These are phyloP conservation scores for Gaeumannomyces tritici DNA, from an alignment of 2,329 filamentous ascomycete genomes.

Conservation along the genomic window DNA sequence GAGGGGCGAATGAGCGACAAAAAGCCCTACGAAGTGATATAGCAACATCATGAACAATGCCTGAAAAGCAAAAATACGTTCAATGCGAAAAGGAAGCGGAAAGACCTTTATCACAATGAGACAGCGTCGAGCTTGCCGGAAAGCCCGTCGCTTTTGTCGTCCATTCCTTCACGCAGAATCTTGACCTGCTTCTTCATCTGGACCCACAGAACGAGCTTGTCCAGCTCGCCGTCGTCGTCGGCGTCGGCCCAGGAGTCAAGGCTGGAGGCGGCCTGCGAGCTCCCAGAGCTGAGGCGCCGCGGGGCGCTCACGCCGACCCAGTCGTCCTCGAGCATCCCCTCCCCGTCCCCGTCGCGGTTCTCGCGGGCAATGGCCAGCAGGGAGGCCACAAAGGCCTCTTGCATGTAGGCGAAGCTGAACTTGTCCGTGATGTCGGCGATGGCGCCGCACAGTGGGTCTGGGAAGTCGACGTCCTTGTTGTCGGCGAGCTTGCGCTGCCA, in stretches of 20 bases:
- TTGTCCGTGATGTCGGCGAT: slow-evolving; percentile 52
- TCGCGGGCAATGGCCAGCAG: slow-evolving; percentile 46
- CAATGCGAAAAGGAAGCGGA: neutral
- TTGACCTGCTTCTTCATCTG: slow-evolving; percentile 55
- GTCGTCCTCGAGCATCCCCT: slow-evolving; percentile 10
- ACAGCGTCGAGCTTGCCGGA: neutral
- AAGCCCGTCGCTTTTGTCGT: slow-evolving; percentile 9
- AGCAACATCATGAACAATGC: neutral
- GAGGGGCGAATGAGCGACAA: neutral
- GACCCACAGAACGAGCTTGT: slow-evolving; percentile 45
- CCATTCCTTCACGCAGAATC: slow-evolving; percentile 50
- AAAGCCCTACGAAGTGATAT: neutral
- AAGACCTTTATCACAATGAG: neutral
- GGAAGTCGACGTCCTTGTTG: slow-evolving; percentile 52
- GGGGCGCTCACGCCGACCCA: slow-evolving; percentile 10
- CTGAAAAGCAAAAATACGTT: neutral
- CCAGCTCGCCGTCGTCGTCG: slow-evolving; percentile 31
- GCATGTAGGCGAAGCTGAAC: slow-evolving; percentile 64
- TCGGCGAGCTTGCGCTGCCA: slow-evolving; percentile 48
- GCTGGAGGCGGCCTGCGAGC: slow-evolving; percentile 6
- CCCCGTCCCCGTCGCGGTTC: slow-evolving; percentile 4
- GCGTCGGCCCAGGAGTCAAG: slow-evolving; percentile 28
- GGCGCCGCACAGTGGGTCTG: slow-evolving; percentile 44
- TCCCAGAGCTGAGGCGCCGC: neutral
- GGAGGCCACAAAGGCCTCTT: slow-evolving; percentile 58